A percentile compares a stretch with the other conserved stretches of the same genome.
Conservation (phyloP, 2,329 filamentous ascomycete species). For the Aciculosporium take region DNA sequence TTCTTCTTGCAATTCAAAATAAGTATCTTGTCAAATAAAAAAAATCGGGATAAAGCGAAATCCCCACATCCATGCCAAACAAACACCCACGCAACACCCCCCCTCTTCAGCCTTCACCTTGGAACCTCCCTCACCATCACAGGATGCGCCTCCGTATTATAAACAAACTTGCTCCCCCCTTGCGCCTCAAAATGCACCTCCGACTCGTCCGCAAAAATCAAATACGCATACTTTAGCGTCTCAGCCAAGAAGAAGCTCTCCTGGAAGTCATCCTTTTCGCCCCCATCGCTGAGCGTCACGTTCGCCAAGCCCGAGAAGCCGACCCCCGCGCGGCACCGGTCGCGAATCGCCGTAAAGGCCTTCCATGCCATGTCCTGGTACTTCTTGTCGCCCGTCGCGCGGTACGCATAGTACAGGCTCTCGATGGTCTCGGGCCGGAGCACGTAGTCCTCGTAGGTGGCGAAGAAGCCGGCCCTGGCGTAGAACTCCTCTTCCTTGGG, state of each 20-base stretch:
- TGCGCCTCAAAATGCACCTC: conserved; percentile 37
- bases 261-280: conserved; percentile 52
- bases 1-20: no score
- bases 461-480: conserved; percentile 31
- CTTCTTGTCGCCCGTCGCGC: conserved; percentile 56
- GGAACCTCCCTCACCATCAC: conserved; percentile 15
- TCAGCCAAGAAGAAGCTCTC: conserved; percentile 84
- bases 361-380: conserved; percentile 81
- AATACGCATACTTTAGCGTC: conserved; percentile 70
- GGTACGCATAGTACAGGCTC: conserved; percentile 75
- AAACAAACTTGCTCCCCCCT: conserved; percentile 30
- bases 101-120: no score
- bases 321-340: conserved; percentile 45
- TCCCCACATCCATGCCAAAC: no score
- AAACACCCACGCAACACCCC: no score
- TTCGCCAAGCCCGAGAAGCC: conserved; percentile 54
- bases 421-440: conserved; percentile 74
- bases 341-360: conserved; percentile 55
- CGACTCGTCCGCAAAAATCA: conserved; percentile 52
- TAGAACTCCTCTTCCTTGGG: conserved; percentile 55
- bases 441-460: conserved; percentile 34
- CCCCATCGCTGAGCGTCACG: conserved; percentile 50
- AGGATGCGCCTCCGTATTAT: conserved; percentile 36
- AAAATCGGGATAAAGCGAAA: neutral
- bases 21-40: no score